Base-by-base conservation (phyloP, 345 rosid species). In the Citrus unshiu region DNA sequence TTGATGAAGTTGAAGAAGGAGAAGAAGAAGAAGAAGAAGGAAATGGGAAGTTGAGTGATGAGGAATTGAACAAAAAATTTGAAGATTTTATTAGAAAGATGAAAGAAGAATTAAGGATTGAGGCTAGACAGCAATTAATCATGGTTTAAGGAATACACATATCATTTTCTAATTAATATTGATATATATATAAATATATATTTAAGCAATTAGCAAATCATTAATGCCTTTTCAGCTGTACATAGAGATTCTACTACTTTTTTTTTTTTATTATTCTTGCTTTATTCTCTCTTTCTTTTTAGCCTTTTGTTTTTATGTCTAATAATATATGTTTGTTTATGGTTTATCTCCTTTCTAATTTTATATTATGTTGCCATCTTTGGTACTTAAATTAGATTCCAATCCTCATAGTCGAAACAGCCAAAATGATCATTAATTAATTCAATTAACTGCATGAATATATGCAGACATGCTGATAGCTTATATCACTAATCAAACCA, bases 31-130 rank as follows among this genome's bases (percentile, higher is more conserved):
- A 77, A 59, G 83, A 81, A 54, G 84, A 81, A 43, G 84, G 66
- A 58, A 83, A 81, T 70, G 90, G 75, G 46, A 61, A 66, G 84
- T 16, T 92, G 76, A 91, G 86, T 57, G 86, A 87, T 40, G 97
- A 91, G 58, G 98, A 93, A 7, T 69, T 95, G 68, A 91, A 92
- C 86, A 92, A 88, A 85, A 95, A 86, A 72, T 92, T 93, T 58
- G 99, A 95, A 21, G 99, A 95, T 74, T 95, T 95, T 75, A 95
- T 95, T 5, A 90, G 92, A 70, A 95, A 87, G 84, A 93, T 83
- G 93, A 93, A 89, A 81, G 93, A 90, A 83, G 98, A 87, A 76
- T 68, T 92, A 34, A 87, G 89, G 74, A 78, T 91, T 74, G 98
- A 93, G 90, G 93, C 93, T 75, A 81, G 76, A 69, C 83, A 79